Percentiles rank a stretch among this genome's conserved stretches.
Evolutionary conservation across 2,329 filamentous ascomycete species (phyloP).

Genomic region (Graphium sp.): DNA sequence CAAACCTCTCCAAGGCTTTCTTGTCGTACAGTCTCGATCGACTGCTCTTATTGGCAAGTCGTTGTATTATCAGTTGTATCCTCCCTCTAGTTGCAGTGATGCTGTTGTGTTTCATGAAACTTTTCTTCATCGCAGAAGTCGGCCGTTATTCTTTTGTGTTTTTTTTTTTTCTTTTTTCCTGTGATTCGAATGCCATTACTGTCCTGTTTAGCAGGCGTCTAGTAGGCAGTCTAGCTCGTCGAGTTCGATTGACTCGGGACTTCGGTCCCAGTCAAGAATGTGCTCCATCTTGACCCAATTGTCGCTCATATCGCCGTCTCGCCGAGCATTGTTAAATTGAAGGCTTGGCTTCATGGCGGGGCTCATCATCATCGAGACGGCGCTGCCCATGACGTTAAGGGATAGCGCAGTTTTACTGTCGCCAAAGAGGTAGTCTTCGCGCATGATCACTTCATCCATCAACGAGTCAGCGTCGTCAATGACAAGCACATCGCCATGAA

Average conservation of each 20-base stretch:
- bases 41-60: too few species aligned
- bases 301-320: slow-evolving; percentile 19
- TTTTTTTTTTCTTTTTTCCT: slow-evolving; percentile 1
- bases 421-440: slow-evolving; percentile 7
- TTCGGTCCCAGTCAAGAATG: slow-evolving; percentile 43
- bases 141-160: too few species aligned
- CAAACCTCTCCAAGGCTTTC: too few species aligned
- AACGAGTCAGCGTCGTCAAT: slow-evolving; percentile 4
- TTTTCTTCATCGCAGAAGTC: too few species aligned
- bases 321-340: slow-evolving; percentile 13
- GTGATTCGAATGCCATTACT: slow-evolving; percentile 8
- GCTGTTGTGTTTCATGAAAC: too few species aligned
- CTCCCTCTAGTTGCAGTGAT: too few species aligned
- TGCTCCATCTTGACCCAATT: slow-evolving; percentile 22
- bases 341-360: slow-evolving; percentile 27
- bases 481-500: slow-evolving; percentile 22
- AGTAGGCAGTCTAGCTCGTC: slow-evolving; percentile 86
- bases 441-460: slow-evolving; percentile 1
- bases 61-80: too few species aligned
- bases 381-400: not conserved
- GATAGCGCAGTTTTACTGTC: slow-evolving; percentile 4
- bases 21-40: too few species aligned
- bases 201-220: slow-evolving; percentile 43
- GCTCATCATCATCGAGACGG: slow-evolving; percentile 13
- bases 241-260: slow-evolving; percentile 77